Base-by-base conservation (phyloP, 768 basidiomycete genomes). In the Sporobolomyces phaffii region DNA sequence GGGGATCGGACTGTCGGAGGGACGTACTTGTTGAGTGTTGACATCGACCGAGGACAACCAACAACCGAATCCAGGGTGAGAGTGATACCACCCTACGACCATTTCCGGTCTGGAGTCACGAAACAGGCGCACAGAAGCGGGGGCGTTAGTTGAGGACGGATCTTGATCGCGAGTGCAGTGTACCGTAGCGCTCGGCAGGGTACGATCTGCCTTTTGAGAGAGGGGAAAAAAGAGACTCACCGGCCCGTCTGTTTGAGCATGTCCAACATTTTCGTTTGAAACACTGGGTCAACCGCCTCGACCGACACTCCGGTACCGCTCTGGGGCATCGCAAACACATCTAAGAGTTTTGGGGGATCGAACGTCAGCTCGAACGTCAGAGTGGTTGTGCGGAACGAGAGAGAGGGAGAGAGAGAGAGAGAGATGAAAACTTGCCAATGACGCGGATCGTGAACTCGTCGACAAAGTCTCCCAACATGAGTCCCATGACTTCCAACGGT, bases 41-140 rank as follows among this genome's bases (percentile, higher is more conserved):
- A 98, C 92, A 80, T 99, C 96, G 26, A 98, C 94, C 73, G 91
- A 92, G 50, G 93, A 97, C 44, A 99, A 81, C 96, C 96, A 99
- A 78, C 96, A 99, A 7, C 96, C 96, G 79, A 98, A 99, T 41
- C 96, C 96, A 61, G 96, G 96, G 81, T 99, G 96, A 43, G 96
- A 98, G 79, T 99, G 96, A 76, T 99, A 99, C 96, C 96, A 99
- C 5, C 96, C 96, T 1, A 99, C 96, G 8, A 98, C 96, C 86
- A 88, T 90, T 81, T 98, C 96, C 36, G 94, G 90, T 73, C 93
- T 80, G 62, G 87, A 64, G 24, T 24, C 18, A 29, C 20, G 52
- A 58, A 53, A 38, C 45, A 53, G 49, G 73, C n/a, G n/a, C n/a
- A n/a, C n/a, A n/a, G n/a, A n/a, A n/a, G n/a, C n/a, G n/a, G n/a